Conservation (phyloP, 371 early-diverging fungal genomes). For the Blakeslea trispora region DNA sequence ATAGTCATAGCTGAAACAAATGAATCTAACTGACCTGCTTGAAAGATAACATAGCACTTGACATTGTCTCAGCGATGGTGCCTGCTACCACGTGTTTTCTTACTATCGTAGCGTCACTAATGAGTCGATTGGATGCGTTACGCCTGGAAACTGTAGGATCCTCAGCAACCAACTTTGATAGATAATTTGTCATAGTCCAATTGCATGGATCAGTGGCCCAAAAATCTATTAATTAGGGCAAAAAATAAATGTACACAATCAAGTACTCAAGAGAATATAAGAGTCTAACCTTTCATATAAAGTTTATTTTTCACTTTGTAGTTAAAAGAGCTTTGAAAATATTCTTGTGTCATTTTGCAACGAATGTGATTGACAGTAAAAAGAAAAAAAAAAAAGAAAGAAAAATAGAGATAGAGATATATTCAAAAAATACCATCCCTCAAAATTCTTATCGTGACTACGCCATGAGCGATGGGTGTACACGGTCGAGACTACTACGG, state of each 20-base stretch:
- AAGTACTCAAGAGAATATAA: slow-evolving; percentile 7
- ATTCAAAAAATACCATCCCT: too few species aligned
- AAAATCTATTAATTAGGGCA: slow-evolving; percentile 17
- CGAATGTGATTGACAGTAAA: too few species aligned
- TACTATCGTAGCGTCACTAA: slow-evolving; percentile 20
- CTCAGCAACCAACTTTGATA: slow-evolving; percentile 16
- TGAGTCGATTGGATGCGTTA: slow-evolving; percentile 24
- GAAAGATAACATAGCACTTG: slow-evolving; percentile 16
- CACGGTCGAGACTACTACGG: too few species aligned
- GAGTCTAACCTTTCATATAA: slow-evolving; percentile 16
- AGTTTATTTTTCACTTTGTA: slow-evolving; percentile 10
- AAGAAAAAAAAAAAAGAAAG: too few species aligned
- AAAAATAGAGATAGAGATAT: too few species aligned
- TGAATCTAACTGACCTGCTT: slow-evolving; percentile 10
- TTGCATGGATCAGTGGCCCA: slow-evolving; percentile 18
- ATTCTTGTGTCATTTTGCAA: slow-evolving; percentile 21
- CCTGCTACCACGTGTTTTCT: slow-evolving; percentile 23
- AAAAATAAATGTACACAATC: slow-evolving; percentile 19
- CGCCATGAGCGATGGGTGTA: too few species aligned
- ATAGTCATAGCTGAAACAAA: slow-evolving; percentile 13
- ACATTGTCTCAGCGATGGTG: slow-evolving; percentile 19
- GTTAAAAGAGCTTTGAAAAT: slow-evolving; percentile 16
- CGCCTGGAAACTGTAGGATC: slow-evolving; percentile 19
- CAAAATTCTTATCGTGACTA: too few species aligned
- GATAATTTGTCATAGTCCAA: slow-evolving; percentile 18